Conservation (phyloP, 805 yeast species). For the Ogataea thermomethanolica region DNA sequence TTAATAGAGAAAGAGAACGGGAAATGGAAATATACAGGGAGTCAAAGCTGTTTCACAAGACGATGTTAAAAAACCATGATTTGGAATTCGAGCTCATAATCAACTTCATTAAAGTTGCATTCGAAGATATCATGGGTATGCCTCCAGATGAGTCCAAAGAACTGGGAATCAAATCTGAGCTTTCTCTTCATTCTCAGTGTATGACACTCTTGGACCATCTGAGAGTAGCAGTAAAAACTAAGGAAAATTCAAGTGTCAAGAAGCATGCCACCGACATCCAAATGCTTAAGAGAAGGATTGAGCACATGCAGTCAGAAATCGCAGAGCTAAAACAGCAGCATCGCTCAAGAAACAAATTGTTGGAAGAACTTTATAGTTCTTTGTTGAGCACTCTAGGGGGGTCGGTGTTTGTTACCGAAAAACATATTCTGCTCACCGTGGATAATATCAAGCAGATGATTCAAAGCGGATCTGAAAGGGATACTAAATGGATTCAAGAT, state of each 20-base stretch:
- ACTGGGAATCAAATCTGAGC: neutral
- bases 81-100: neutral
- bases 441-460: slow-evolving; percentile 1
- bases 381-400: slow-evolving; percentile 7
- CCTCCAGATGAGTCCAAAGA: neutral
- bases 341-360: slow-evolving; percentile 4
- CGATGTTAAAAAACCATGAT: neutral
- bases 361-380: slow-evolving; percentile 7
- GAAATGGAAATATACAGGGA: neutral
- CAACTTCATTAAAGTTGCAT: neutral
- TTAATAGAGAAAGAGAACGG: neutral
- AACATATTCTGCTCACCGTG: slow-evolving; percentile 1
- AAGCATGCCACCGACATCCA: slow-evolving; percentile 6
- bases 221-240: neutral
- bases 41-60: neutral
- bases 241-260: neutral
- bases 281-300: slow-evolving; percentile 5
- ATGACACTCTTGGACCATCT: neutral
- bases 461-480: neutral
- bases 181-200: neutral
- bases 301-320: neutral
- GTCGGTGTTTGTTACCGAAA: slow-evolving; percentile 1
- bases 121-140: neutral
- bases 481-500: slow-evolving; percentile 2
- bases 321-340: neutral